Evolutionary conservation across 768 basidiomycete genomes (phyloP).

Genomic region (Leccinum olivaceopallidum): DNA sequence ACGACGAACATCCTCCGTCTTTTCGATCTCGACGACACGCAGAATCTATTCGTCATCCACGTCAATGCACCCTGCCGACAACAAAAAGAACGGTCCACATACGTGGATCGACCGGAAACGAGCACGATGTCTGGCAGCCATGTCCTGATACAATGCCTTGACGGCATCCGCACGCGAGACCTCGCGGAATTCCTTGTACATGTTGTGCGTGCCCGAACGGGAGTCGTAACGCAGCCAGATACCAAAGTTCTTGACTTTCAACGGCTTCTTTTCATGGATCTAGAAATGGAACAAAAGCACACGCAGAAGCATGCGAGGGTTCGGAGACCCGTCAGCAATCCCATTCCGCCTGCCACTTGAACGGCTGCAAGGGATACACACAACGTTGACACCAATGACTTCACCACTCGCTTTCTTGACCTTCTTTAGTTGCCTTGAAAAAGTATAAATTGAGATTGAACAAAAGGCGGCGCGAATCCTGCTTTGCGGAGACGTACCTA

Average conservation of each 20-base stretch:
- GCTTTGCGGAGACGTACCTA: constrained; percentile 51
- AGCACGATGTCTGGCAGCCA: constrained; percentile 98
- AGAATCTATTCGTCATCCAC: constrained; percentile 66
- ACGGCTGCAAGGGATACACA: constrained; percentile 77
- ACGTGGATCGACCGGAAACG: constrained; percentile 99
- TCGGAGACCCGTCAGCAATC: constrained; percentile 47
- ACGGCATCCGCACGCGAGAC: constrained; percentile 93
- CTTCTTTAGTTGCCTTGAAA: constrained; percentile 87
- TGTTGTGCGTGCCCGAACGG: constrained; percentile 99
- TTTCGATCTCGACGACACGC: constrained; percentile 95
- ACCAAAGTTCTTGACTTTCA: constrained; percentile 99
- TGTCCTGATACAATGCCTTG: constrained; percentile 97
- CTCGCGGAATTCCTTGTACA: constrained; percentile 99
- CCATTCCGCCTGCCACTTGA: constrained; percentile 87
- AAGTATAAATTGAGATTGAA: not conserved
- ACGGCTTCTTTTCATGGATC: constrained; percentile 97
- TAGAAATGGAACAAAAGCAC: constrained; percentile 41
- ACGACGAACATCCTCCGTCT: constrained; percentile 87
- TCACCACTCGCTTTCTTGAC: constrained; percentile 99
- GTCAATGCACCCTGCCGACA: constrained; percentile 3
- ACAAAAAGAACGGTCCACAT: constrained; percentile 31
- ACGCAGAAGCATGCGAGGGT: constrained; percentile 9
- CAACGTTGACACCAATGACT: constrained; percentile 97
- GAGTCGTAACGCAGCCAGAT: constrained; percentile 99
- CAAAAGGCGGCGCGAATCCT: not conserved